Percentiles rank a stretch among this genome's conserved stretches.
These are phyloP conservation scores for Schwanniomyces vanrijiae DNA, from an alignment of 805 yeast genomes.

Conservation along the genomic window DNA sequence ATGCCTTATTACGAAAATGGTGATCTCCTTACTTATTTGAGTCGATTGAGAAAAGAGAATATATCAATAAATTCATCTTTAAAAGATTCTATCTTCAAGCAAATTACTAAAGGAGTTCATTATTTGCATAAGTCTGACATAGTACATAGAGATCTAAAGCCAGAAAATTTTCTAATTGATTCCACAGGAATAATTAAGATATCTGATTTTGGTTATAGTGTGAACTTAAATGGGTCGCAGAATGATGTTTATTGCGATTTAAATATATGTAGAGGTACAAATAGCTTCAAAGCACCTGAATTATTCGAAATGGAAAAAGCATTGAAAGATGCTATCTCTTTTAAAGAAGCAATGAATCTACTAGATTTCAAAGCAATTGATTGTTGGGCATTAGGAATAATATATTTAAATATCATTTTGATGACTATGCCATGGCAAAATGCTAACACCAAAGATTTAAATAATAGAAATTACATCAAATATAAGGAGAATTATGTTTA, in stretches of 20 bases:
- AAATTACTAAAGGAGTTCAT: slow-evolving; percentile 44
- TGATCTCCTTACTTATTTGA: slow-evolving; percentile 46
- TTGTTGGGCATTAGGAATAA: slow-evolving; percentile 53
- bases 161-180: slow-evolving; percentile 53
- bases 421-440: slow-evolving; percentile 50
- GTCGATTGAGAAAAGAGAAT: slow-evolving; percentile 35
- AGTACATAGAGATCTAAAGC: slow-evolving; percentile 54
- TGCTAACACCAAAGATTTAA: slow-evolving; percentile 27
- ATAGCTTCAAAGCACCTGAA: slow-evolving; percentile 58
- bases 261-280: slow-evolving; percentile 37
- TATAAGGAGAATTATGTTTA: slow-evolving; percentile 29
- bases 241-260: slow-evolving; percentile 23
- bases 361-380: slow-evolving; percentile 39
- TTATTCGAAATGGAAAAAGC: slow-evolving; percentile 27
- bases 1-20: slow-evolving; percentile 46
- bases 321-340: slow-evolving; percentile 1
- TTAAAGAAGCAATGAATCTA: slow-evolving; percentile 3
- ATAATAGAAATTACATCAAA: slow-evolving; percentile 19
- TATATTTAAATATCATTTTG: slow-evolving; percentile 45
- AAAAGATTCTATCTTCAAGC: slow-evolving; percentile 48
- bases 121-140: slow-evolving; percentile 43
- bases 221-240: slow-evolving; percentile 23
- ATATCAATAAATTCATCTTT: slow-evolving; percentile 30
- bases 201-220: slow-evolving; percentile 53
- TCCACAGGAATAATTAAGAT: slow-evolving; percentile 43